Base-by-base conservation (phyloP, 225 moss, liverwort and hornwort genomes). In the Thuidium tamariscinum region DNA sequence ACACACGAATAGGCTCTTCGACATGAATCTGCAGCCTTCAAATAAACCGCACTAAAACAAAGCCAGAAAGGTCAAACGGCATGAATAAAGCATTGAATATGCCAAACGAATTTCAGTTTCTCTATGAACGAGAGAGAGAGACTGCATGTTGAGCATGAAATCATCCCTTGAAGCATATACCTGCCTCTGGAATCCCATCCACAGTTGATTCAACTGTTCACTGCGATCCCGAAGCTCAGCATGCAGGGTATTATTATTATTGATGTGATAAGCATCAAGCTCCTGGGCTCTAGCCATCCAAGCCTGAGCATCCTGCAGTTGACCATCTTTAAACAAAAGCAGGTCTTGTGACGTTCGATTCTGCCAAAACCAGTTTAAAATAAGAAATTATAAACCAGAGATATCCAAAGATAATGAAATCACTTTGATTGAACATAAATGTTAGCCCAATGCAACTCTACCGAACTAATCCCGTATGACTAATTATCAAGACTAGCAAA, bases 251-350 rank as follows among this genome's bases (percentile, higher is more conserved):
- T 90, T 94, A 78, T 95, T 96, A 48, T 94, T 92, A 91, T 95
- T 96, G 42, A 92, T 81, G 90, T 95, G 94, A 84, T 95, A 98
- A 65, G 94, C 92, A 88, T 98, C 95, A 88, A 98, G 92, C 88
- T 98, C 97, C 85, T 96, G 95, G 69, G 96, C 95, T 89, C 95
- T 93, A 80, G 95, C 95, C 92, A 98, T 94, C 97, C 97, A 96
- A 84, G 93, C 95, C 88, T 96, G 97, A 48, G 95, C 96, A 65
- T 96, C 97, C 83, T 96, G 92, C 61, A 98, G 87, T 90, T 98
- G 97, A 49, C 93, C 91, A 90, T 97, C 96, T 90, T 97, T 96
- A 71, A 92, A 95, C 72, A 93, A 74, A 79, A 95, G 79, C 73
- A 95, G 70, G 27, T 96, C 96, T 84, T 98, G 96, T 13, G 94